Conservation (phyloP, 192 early-diverging fungal species). For the Coemansia sp. region DNA sequence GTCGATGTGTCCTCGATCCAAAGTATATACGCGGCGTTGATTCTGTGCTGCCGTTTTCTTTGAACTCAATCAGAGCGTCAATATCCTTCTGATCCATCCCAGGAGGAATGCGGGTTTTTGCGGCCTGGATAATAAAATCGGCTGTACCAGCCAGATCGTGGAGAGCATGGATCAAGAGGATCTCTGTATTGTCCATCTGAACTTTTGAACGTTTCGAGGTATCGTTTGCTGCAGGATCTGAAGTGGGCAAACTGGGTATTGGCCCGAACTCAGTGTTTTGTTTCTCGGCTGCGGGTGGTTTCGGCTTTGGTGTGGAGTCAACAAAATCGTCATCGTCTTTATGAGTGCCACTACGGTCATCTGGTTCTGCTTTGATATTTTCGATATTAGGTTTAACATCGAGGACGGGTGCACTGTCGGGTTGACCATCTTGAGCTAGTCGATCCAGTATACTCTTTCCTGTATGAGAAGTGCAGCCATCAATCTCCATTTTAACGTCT, state of each 20-base stretch:
- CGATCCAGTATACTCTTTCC: too few relatives aligned
- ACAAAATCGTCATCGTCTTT: too few relatives aligned
- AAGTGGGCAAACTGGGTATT: not conserved
- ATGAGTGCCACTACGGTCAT: not conserved
- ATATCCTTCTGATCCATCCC: constrained; percentile 20
- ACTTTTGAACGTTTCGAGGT: too few relatives aligned
- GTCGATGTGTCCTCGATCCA: constrained; percentile 60
- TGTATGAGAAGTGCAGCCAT: too few relatives aligned
- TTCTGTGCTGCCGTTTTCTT: not conserved
- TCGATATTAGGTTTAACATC: not conserved
- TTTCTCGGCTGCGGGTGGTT: not conserved
- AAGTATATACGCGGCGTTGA: constrained; percentile 47
- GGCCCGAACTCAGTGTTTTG: too few relatives aligned
- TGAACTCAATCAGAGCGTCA: constrained; percentile 10
- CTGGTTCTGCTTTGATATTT: not conserved
- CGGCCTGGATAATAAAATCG: constrained; percentile 9
- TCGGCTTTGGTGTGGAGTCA: too few relatives aligned
- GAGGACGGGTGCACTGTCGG: not conserved
- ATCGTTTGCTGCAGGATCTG: not conserved
- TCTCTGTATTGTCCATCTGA: too few relatives aligned
- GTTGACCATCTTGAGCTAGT: too few relatives aligned
- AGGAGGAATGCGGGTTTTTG: constrained; percentile 5
- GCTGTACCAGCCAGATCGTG: constrained; percentile 14
- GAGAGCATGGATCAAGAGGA: too few relatives aligned
- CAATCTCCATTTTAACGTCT: too few relatives aligned